These are phyloP conservation scores for Colletotrichum sp. DNA, from an alignment of 2,329 filamentous ascomycete species.

Conservation along the genomic window DNA sequence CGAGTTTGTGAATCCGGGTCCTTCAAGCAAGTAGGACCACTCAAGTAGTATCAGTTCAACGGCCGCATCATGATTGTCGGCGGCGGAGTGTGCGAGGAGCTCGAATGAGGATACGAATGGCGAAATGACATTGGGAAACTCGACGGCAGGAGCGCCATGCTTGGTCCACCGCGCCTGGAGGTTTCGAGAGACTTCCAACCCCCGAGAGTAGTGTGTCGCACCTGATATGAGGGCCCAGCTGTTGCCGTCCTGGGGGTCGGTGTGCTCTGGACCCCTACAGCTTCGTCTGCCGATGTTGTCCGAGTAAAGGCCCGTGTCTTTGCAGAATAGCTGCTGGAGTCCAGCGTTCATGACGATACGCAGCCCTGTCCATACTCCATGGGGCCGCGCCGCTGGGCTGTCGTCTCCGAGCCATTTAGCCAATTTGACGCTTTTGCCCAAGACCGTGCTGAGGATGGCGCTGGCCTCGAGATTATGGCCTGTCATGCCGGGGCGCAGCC, in stretches of 20 bases:
- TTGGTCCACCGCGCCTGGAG: slow-evolving; percentile 44
- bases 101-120: slow-evolving; percentile 39
- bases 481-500: slow-evolving; percentile 54
- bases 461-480: slow-evolving; percentile 57
- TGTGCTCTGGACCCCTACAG: slow-evolving; percentile 36
- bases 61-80: slow-evolving; percentile 37
- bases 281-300: slow-evolving; percentile 43
- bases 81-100: slow-evolving; percentile 38
- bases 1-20: slow-evolving; percentile 42
- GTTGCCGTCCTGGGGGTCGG: slow-evolving; percentile 56
- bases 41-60: slow-evolving; percentile 44
- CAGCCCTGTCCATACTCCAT: slow-evolving; percentile 20
- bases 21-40: slow-evolving; percentile 43
- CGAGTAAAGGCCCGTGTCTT: slow-evolving; percentile 41
- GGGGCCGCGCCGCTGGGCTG: neutral
- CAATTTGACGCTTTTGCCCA: slow-evolving; percentile 51
- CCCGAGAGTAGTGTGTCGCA: slow-evolving; percentile 22
- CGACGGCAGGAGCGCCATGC: slow-evolving; percentile 49
- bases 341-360: slow-evolving; percentile 21
- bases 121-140: slow-evolving; percentile 38
- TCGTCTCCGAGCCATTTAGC: slow-evolving; percentile 45
- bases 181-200: slow-evolving; percentile 32
- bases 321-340: slow-evolving; percentile 26
- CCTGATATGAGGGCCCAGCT: slow-evolving; percentile 45
- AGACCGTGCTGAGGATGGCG: slow-evolving; percentile 55